Base-by-base conservation (phyloP, 768 basidiomycete genomes). In the Cystobasidium ongulense region DNA sequence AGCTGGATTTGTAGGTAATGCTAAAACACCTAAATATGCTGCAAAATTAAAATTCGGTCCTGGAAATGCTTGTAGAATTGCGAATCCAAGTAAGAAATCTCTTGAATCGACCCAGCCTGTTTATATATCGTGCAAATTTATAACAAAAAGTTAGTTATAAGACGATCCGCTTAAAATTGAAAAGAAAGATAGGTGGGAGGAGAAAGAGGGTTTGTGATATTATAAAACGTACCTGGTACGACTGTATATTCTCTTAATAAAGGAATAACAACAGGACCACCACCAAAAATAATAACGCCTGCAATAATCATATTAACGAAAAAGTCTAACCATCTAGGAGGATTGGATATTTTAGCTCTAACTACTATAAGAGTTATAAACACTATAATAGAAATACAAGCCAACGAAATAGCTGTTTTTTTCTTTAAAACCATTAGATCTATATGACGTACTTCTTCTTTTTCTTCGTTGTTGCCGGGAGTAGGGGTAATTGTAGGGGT, bases 181-280 rank as follows among this genome's bases (percentile, higher is more conserved):
- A 17, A 39, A 39, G 39, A 17, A 17, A 7, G 39, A 7, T 8
- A 41, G 39, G 18, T 41, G 39, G 7, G 18, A 7, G 7, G 18
- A 18, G 18, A 41, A 7, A 18, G 39, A 41, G 39, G 8, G 7
- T 41, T 41, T 41, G 7, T 25, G 3, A 1, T 8, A 29, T 7
- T 17, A 23, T 8, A 27, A 15, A 15, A 74, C 79, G 67, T 53
- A 72, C 80, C 80, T 43, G 66, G 67, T 7, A 83, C 82, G 29
- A 87, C 86, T 0, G 83, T 83, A 76, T 87, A 87, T 65, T 82
- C 83, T 33, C 84, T 80, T 18, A 86, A 80, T 5, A 86, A 81
- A 13, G 86, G 86, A 74, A 86, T 84, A 38, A 86, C 86, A 11
- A 86, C 86, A 1, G 86, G 86, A 41, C 86, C 86, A 17, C 86